Evolutionary conservation across 805 yeast species (phyloP), one percentile per base, ranked within the genome.

Genomic region (Starmerella bacillaris): DNA sequence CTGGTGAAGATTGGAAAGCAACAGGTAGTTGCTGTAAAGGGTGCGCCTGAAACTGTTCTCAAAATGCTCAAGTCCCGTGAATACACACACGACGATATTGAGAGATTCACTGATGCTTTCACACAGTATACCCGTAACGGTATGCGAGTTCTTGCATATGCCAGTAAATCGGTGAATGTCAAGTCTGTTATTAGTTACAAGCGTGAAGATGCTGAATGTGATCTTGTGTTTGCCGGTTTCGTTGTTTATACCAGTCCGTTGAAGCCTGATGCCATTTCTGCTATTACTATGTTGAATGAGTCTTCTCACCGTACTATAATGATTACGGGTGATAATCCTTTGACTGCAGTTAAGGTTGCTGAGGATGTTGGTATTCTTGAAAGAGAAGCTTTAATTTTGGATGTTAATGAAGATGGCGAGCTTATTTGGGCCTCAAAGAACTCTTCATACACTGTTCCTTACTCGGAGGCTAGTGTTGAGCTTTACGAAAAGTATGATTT

Each of bases 271-370:
- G 98, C 98, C 24, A 63, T 80, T 53, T 92, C 74, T 46, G 77
- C 94, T 27, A 74, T 89, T 46, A 65, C 71, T 51, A 86, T 83
- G 95, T 67, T 89, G 57, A 86, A 82, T 58, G 92, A 82, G 53
- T 83, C 95, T 1, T 72, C 86, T 36, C 98, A 89, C 57, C 82
- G 98, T 54, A 79, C 82, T 55, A 72, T 89, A 29, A 89, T 89
- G 98, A 89, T 89, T 48, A 89, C 98, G 33, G 98, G 98, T 65
- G 98, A 89, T 59, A 89, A 86, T 57, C 95, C 98, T 27, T 69
- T 89, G 53, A 89, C 98, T 46, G 98, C 98, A 21, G 89, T 89
- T 41, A 95, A 86, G 55, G 98, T 89, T 48, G 96, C 96, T 17
- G 74, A 74, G 48, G 93, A 82, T 58, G 96, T 89, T 40, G 76